Conservation (phyloP, 345 rosid species). For the Aegle marmelos region DNA sequence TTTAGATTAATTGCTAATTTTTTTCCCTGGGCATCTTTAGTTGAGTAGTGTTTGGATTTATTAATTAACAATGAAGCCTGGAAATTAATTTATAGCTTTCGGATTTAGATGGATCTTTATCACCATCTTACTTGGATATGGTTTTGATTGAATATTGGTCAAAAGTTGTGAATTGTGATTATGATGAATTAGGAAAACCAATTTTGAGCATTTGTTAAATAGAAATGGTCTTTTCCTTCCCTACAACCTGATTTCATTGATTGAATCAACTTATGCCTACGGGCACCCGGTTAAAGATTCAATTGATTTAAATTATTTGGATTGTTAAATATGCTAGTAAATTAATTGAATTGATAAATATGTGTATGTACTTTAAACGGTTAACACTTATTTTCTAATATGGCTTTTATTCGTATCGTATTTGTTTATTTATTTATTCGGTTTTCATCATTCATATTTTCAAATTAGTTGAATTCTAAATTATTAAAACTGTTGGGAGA, state of each 20-base stretch:
- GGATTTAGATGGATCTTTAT: constrained; percentile 8
- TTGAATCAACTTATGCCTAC: not conserved
- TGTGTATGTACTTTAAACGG: not conserved
- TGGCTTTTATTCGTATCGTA: not conserved
- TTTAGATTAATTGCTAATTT: not conserved
- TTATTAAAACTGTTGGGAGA: too few species aligned
- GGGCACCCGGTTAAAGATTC: not conserved
- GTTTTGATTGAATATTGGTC: not conserved
- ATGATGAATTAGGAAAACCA: constrained; percentile 1
- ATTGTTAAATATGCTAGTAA: not conserved
- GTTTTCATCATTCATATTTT: not conserved
- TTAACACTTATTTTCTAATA: too few species aligned
- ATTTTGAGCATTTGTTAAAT: not conserved
- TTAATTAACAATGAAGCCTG: constrained; percentile 5
- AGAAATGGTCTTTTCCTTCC: too few species aligned
- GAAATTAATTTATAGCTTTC: constrained; percentile 11
- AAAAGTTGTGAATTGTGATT: not conserved
- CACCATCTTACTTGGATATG: not conserved
- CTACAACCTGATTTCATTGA: too few species aligned
- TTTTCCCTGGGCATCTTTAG: not conserved
- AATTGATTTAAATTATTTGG: too few species aligned
- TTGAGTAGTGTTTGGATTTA: constrained; percentile 4
- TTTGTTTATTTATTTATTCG: too few species aligned
- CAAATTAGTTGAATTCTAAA: not conserved
- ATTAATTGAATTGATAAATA: not conserved